phyloP scores from a whole-genome alignment of 345 rosid genomes.

The Camelina hispida region DNA sequence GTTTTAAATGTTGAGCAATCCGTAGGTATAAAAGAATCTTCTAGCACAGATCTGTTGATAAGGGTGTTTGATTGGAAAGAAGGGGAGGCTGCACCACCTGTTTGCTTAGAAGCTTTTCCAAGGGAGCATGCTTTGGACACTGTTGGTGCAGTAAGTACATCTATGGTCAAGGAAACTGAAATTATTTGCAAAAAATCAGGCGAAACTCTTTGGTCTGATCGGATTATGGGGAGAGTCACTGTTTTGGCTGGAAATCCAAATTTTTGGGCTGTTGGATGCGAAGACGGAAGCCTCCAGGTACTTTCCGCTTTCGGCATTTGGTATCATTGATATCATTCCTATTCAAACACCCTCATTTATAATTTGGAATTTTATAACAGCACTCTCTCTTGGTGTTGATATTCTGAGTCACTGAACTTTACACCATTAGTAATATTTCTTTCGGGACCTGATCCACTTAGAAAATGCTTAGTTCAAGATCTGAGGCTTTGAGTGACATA shows the following conservation, averaged over 20 bases:
- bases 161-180: conserved; percentile 82
- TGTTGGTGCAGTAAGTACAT: conserved; percentile 68
- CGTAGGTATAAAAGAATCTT: conserved; percentile 61
- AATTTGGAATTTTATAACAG: not conserved
- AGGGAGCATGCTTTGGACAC: conserved; percentile 80
- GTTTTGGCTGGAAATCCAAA: conserved; percentile 97
- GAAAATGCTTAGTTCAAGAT: conserved; percentile 23
- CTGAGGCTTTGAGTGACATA: not conserved
- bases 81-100: conserved; percentile 65
- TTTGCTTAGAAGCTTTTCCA: conserved; percentile 91
- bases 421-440: conserved; percentile 11
- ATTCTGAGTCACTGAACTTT: conserved; percentile 11
- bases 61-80: conserved; percentile 87
- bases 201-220: conserved; percentile 88
- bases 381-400: conserved; percentile 12
- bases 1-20: conserved; percentile 61
- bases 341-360: not conserved
- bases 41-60: conserved; percentile 58
- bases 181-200: conserved; percentile 73
- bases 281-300: conserved; percentile 86
- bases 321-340: conserved; percentile 18
- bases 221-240: conserved; percentile 85
- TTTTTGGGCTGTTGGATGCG: conserved; percentile 98
- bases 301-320: conserved; percentile 22
- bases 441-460: conserved; percentile 14